A percentile compares a stretch with the other conserved stretches of the same genome.
phyloP scores from a whole-genome alignment of 2,329 filamentous ascomycete species.

The Rhinocladiella mackenziei region DNA sequence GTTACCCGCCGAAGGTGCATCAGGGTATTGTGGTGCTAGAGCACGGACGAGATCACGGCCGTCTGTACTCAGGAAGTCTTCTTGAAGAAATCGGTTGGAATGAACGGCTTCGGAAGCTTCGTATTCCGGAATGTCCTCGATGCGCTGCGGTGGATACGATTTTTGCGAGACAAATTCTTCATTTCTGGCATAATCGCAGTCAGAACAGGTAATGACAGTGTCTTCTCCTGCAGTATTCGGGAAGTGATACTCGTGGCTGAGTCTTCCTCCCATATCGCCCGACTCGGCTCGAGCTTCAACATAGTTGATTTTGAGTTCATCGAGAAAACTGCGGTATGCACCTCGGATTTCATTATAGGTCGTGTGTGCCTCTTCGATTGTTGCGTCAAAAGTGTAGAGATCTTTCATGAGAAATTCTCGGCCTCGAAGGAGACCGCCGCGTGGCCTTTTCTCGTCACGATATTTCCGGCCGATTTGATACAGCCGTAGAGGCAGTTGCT shows the following conservation, averaged over 20 bases:
- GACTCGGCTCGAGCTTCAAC: constrained; percentile 85
- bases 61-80: constrained; percentile 25
- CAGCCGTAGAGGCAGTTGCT: constrained; percentile 75
- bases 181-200: constrained; percentile 75
- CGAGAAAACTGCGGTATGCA: constrained; percentile 73
- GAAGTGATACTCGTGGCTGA: constrained; percentile 95
- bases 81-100: neutral
- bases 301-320: constrained; percentile 77
- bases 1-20: neutral
- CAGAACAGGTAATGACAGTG: constrained; percentile 68
- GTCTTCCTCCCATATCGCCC: constrained; percentile 88
- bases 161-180: constrained; percentile 69
- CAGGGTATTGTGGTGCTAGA: constrained; percentile 7
- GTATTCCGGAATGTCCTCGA: constrained; percentile 2
- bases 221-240: constrained; percentile 78
- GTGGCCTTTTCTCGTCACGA: constrained; percentile 82
- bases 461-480: constrained; percentile 97
- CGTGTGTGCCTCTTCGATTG: constrained; percentile 61
- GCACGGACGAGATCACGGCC: constrained; percentile 17
- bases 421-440: constrained; percentile 80
- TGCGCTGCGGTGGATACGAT: constrained; percentile 1
- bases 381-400: constrained; percentile 87
- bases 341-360: constrained; percentile 73
- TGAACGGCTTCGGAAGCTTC: neutral
- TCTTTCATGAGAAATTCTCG: constrained; percentile 98